Percentiles rank a stretch among this genome's conserved stretches.
Conservation (phyloP, 805 yeast genomes). For the Teunomyces pallodes region DNA sequence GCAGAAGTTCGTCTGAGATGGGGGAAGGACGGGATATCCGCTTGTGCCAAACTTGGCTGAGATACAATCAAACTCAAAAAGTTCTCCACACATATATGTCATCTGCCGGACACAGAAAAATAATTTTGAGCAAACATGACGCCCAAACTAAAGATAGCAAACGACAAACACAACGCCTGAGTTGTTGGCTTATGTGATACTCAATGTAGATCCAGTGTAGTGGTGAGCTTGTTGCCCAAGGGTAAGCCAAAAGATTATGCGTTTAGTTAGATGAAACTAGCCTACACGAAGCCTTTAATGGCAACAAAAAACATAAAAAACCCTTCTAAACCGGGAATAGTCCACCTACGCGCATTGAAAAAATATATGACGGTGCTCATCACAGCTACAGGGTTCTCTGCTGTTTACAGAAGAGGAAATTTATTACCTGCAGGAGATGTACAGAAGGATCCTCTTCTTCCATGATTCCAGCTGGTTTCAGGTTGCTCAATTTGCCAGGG, state of each 20-base stretch:
- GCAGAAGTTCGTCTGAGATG: too few species aligned
- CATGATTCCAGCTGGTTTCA: not conserved
- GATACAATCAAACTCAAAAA: too few species aligned
- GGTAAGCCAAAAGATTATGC: not conserved
- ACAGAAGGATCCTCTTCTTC: not conserved
- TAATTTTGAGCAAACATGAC: not conserved
- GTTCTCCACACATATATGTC: too few species aligned
- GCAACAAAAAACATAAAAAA: not conserved
- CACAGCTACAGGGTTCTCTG: not conserved
- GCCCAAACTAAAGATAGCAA: not conserved
- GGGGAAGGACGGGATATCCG: not conserved
- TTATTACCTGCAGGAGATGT: not conserved
- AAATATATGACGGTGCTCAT: not conserved
- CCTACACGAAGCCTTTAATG: not conserved
- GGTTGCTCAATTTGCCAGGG: not conserved
- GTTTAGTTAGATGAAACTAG: not conserved
- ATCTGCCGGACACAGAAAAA: not conserved
- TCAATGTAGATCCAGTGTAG: not conserved
- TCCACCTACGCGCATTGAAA: not conserved
- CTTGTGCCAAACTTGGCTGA: not conserved
- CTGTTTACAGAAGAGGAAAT: not conserved
- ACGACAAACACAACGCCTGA: not conserved
- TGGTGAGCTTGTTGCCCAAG: not conserved
- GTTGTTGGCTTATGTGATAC: not conserved
- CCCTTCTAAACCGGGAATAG: not conserved